phyloP scores from a whole-genome alignment of 139 green algal genomes.

The Pseudopediastrum boryanum region DNA sequence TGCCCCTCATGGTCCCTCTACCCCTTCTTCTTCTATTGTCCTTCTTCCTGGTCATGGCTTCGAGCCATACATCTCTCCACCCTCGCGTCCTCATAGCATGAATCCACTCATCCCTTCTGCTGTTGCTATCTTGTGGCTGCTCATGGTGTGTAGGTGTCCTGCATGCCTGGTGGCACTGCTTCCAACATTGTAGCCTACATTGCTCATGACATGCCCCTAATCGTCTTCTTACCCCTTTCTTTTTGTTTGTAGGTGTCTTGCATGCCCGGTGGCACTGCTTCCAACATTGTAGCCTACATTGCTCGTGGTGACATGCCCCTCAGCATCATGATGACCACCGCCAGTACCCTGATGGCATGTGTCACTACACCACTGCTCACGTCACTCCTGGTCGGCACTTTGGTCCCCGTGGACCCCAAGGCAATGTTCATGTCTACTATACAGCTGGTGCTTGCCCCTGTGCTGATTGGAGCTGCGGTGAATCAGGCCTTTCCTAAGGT shows the following conservation, averaged over 20 bases:
- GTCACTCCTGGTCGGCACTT: conserved; percentile 52
- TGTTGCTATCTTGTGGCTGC: no score
- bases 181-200: conserved; percentile 71
- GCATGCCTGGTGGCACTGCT: conserved; percentile 67
- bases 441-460: conserved; percentile 64
- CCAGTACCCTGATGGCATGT: conserved; percentile 56
- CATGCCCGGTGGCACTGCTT: conserved; percentile 67
- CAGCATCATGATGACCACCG: conserved; percentile 38
- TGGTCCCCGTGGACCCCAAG: conserved; percentile 57
- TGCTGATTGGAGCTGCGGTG: conserved; percentile 51
- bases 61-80: no score
- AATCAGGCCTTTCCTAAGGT: conserved; percentile 47
- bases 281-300: conserved; percentile 70
- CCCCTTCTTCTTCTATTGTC: no score
- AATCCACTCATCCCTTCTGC: no score
- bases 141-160: conserved; percentile 44
- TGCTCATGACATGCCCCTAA: conserved; percentile 31
- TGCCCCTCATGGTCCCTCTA: no score
- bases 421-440: conserved; percentile 66
- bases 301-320: conserved; percentile 35
- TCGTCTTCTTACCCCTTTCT: no score
- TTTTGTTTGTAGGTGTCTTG: conserved; percentile 63
- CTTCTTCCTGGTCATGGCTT: no score
- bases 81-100: no score
- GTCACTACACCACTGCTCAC: conserved; percentile 62